Evolutionary conservation across 2,329 filamentous ascomycete species (phyloP).

Genomic region (Chaetoscypha palmicola): DNA sequence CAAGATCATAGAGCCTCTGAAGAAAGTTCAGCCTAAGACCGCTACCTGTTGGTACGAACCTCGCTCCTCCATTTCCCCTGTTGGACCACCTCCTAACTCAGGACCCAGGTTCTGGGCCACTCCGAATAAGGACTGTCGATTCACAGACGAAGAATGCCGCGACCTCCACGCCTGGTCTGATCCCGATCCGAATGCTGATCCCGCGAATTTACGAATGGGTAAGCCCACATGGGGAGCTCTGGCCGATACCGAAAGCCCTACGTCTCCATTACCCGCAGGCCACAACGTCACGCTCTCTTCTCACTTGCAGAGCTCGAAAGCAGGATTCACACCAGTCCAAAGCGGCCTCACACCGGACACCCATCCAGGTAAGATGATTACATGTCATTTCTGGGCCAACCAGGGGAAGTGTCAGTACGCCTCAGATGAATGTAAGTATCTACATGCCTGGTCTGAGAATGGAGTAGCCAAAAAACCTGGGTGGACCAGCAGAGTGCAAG

Average conservation of each 20-base stretch:
- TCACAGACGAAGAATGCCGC: slow-evolving; percentile 23
- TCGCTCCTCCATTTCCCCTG: not conserved
- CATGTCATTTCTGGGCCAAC: slow-evolving; percentile 21
- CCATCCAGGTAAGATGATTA: slow-evolving; percentile 4
- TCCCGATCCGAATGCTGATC: not conserved
- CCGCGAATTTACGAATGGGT: slow-evolving; percentile 18
- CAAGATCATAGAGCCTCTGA: slow-evolving; percentile 6
- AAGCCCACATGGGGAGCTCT: slow-evolving; percentile 22
- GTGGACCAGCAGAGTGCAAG: not conserved
- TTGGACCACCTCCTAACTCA: not conserved
- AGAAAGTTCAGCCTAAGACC: slow-evolving; percentile 15
- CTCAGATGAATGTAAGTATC: slow-evolving; percentile 14
- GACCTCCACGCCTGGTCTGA: slow-evolving; percentile 11
- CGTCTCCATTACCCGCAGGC: not conserved
- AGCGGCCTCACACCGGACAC: not conserved
- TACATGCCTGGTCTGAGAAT: slow-evolving; percentile 9
- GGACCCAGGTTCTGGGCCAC: slow-evolving; percentile 15
- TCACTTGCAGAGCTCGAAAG: not conserved
- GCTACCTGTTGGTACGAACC: slow-evolving; percentile 20
- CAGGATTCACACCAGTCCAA: not conserved
- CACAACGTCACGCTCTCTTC: not conserved
- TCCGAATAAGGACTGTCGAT: slow-evolving; percentile 19
- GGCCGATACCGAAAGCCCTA: slow-evolving; percentile 11
- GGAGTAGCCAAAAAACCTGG: slow-evolving; percentile 11
- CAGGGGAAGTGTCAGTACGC: slow-evolving; percentile 9